phyloP scores from a whole-genome alignment of 257 asterid species.

The Anisodus tanguticus region DNA sequence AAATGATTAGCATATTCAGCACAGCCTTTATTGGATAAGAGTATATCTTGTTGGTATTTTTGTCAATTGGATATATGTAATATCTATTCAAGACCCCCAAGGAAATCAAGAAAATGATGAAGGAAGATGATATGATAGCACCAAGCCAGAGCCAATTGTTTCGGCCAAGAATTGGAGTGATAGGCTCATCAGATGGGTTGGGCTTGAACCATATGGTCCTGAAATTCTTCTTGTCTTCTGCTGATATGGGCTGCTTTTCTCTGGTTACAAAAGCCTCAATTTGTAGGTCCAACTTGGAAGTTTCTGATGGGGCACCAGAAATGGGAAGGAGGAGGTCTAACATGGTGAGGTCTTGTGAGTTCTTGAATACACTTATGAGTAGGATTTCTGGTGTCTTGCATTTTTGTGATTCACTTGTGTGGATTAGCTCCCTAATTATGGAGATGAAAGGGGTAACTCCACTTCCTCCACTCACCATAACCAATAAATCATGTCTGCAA shows the following conservation, averaged over 20 bases:
- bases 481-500: slow-evolving; percentile 67
- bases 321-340: slow-evolving; percentile 71
- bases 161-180: slow-evolving; percentile 59
- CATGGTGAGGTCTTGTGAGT: slow-evolving; percentile 64
- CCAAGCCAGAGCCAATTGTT: slow-evolving; percentile 74
- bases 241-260: slow-evolving; percentile 45
- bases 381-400: slow-evolving; percentile 57
- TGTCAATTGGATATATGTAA: slow-evolving; percentile 69
- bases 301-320: slow-evolving; percentile 43
- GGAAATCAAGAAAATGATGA: slow-evolving; percentile 60
- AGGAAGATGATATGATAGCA: slow-evolving; percentile 63
- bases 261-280: slow-evolving; percentile 75
- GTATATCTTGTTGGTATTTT: slow-evolving; percentile 52
- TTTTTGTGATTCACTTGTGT: slow-evolving; percentile 47
- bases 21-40: slow-evolving; percentile 41
- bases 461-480: slow-evolving; percentile 93
- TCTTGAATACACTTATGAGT: slow-evolving; percentile 69
- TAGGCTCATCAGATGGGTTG: slow-evolving; percentile 52
- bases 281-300: slow-evolving; percentile 48
- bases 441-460: slow-evolving; percentile 90
- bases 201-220: slow-evolving; percentile 64
- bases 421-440: slow-evolving; percentile 67
- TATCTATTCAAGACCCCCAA: slow-evolving; percentile 56
- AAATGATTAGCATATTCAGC: slow-evolving; percentile 55
- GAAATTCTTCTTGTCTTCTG: slow-evolving; percentile 37